Evolutionary conservation across 805 yeast species (phyloP).

Genomic region (Kluyveromyces starmeri): DNA sequence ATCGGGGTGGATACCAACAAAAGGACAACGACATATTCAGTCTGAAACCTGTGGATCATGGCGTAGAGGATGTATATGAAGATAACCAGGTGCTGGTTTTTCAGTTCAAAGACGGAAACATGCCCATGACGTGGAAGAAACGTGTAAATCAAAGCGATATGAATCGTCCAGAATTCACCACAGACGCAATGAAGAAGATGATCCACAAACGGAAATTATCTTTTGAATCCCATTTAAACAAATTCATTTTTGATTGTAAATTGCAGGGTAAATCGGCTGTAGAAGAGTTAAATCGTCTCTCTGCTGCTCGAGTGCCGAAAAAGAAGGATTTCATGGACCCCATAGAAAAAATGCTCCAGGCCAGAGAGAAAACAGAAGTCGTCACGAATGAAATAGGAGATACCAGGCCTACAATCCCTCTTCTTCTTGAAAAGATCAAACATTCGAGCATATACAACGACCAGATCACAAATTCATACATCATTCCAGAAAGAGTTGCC

Average conservation of each 20-base stretch:
- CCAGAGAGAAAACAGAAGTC: slow-evolving; percentile 14
- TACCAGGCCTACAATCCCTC: slow-evolving; percentile 36
- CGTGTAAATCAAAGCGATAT: slow-evolving; percentile 36
- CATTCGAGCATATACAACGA: slow-evolving; percentile 43
- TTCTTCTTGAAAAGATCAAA: slow-evolving; percentile 43
- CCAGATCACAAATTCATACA: slow-evolving; percentile 51
- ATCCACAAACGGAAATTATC: slow-evolving; percentile 48
- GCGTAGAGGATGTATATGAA: slow-evolving; percentile 24
- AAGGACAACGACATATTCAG: slow-evolving; percentile 46
- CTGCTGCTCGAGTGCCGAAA: slow-evolving; percentile 38
- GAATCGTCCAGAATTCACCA: slow-evolving; percentile 41
- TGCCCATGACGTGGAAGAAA: slow-evolving; percentile 41
- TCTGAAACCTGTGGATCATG: slow-evolving; percentile 32
- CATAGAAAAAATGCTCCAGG: slow-evolving; percentile 43
- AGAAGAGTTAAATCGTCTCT: slow-evolving; percentile 30
- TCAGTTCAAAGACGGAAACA: slow-evolving; percentile 65
- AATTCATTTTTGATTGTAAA: slow-evolving; percentile 29
- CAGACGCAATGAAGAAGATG: slow-evolving; percentile 50
- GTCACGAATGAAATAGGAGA: slow-evolving; percentile 19
- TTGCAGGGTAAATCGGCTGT: slow-evolving; percentile 33
- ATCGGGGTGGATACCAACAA: slow-evolving; percentile 44
- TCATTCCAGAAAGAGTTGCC: slow-evolving; percentile 41
- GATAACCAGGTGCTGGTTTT: slow-evolving; percentile 55
- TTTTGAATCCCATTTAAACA: slow-evolving; percentile 36
- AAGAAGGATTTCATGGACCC: slow-evolving; percentile 50